phyloP scores from a whole-genome alignment of 371 early-diverging fungal species.

The Hamiltosporidium tvaerminnensis region DNA sequence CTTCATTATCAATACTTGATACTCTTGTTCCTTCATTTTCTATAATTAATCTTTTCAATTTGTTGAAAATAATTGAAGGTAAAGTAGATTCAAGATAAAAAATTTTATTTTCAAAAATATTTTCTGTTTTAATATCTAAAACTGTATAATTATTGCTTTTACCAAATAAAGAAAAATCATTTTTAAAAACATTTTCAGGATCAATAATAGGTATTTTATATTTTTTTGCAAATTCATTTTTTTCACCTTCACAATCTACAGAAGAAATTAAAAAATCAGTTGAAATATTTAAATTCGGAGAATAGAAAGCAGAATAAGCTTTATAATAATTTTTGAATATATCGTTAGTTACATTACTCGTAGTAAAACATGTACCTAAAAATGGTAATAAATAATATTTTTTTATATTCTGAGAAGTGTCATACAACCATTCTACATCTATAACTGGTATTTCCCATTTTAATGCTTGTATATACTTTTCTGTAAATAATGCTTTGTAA shows the following conservation, averaged over 20 bases:
- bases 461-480: slow-evolving; percentile 48
- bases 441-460: slow-evolving; percentile 46
- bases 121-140: not conserved
- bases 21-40: slow-evolving; percentile 47
- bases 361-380: slow-evolving; percentile 42
- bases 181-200: not conserved
- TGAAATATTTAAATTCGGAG: slow-evolving; percentile 15
- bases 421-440: slow-evolving; percentile 39
- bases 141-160: not conserved
- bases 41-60: slow-evolving; percentile 39
- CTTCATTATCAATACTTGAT: slow-evolving; percentile 20
- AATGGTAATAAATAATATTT: slow-evolving; percentile 30
- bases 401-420: slow-evolving; percentile 3
- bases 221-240: slow-evolving; percentile 29
- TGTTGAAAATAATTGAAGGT: slow-evolving; percentile 27
- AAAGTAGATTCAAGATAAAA: slow-evolving; percentile 42
- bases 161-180: not conserved
- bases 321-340: slow-evolving; percentile 50
- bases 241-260: slow-evolving; percentile 2
- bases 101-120: slow-evolving; percentile 43
- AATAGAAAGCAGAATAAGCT: slow-evolving; percentile 18
- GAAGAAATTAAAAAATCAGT: slow-evolving; percentile 45
- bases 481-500: slow-evolving; percentile 39
- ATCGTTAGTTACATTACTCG: slow-evolving; percentile 34
- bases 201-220: slow-evolving; percentile 10